Percentiles rank a stretch among this genome's conserved stretches.
Conservation (phyloP, 495 filamentous ascomycete genomes). For the Amphirosellinia nigrospora region DNA sequence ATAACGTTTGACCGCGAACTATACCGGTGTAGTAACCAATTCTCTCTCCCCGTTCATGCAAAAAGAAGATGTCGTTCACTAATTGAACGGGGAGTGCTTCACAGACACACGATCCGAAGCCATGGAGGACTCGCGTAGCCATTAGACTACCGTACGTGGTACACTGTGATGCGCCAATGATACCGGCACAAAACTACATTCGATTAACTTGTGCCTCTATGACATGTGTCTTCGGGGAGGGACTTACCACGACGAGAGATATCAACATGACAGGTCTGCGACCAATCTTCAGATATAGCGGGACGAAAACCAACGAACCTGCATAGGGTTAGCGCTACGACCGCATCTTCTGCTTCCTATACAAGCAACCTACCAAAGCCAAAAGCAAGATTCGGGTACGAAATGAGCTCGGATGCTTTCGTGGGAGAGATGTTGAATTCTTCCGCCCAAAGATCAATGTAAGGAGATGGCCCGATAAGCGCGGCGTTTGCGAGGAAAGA, state of each 20-base stretch:
- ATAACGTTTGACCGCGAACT: constrained; percentile 1
- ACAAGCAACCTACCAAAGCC: constrained; percentile 54
- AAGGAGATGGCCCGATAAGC: constrained; percentile 63
- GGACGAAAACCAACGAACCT: constrained; percentile 65
- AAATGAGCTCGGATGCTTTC: constrained; percentile 61
- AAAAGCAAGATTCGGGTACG: constrained; percentile 68
- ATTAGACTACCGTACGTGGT: constrained; percentile 60
- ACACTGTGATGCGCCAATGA: constrained; percentile 62
- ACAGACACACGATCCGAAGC: constrained; percentile 65
- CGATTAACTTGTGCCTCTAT: background rate
- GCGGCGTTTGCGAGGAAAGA: constrained; percentile 67
- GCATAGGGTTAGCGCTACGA: constrained; percentile 20
- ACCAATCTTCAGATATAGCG: constrained; percentile 65
- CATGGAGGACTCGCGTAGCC: constrained; percentile 60
- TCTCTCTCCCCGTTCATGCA: constrained; percentile 64
- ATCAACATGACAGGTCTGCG: constrained; percentile 65
- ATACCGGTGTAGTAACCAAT: constrained; percentile 65
- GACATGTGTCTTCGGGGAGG: background rate
- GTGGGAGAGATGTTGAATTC: constrained; percentile 59
- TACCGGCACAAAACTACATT: constrained; percentile 58
- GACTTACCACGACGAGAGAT: constrained; percentile 55
- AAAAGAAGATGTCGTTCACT: constrained; percentile 71
- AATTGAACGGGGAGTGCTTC: constrained; percentile 68
- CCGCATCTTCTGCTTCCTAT: background rate
- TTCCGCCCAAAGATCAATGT: constrained; percentile 62